These are phyloP conservation scores for Botryotinia calthae DNA, from an alignment of 2,329 filamentous ascomycete genomes.

Conservation along the genomic window DNA sequence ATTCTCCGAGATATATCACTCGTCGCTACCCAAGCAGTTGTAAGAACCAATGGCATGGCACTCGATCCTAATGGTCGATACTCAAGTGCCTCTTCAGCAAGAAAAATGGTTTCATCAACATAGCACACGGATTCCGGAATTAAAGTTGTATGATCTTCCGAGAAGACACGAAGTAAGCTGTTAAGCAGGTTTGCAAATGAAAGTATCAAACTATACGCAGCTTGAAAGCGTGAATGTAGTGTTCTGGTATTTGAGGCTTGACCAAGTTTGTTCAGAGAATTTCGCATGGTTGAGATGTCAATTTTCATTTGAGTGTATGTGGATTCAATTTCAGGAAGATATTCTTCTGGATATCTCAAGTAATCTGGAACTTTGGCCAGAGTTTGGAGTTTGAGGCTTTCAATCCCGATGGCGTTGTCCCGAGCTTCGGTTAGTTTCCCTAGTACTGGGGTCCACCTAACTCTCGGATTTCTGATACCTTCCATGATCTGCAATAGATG, in stretches of 20 bases:
- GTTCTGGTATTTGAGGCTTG: background rate
- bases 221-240: constrained; percentile 1
- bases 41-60: background rate
- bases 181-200: background rate
- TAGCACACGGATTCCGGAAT: background rate
- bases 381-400: background rate
- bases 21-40: background rate
- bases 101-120: background rate
- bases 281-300: background rate
- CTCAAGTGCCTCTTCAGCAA: background rate
- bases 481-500: background rate
- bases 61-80: background rate
- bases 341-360: background rate
- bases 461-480: background rate
- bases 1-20: background rate
- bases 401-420: background rate
- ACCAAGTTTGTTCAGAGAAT: background rate
- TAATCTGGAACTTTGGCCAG: background rate
- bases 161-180: background rate
- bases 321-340: background rate
- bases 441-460: background rate
- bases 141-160: background rate
- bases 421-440: constrained; percentile 9
- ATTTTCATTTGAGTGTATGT: background rate
- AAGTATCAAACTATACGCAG: background rate